Evolutionary conservation across 352 stramenopile species (phyloP), one percentile per base, ranked within the genome.

Genomic region (Globisporangium cylindrosporum): DNA sequence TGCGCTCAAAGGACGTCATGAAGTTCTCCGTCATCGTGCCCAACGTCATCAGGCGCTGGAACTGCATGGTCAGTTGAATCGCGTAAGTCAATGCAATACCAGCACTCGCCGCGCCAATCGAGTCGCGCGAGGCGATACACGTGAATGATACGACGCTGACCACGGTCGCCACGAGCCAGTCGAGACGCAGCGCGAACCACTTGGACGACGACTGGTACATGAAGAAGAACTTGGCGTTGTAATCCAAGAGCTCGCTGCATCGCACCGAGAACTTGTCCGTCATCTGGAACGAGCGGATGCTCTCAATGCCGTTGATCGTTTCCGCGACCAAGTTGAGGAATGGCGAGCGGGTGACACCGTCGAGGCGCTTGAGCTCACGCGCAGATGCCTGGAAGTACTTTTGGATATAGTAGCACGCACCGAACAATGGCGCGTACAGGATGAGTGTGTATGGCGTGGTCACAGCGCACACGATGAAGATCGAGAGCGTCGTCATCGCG

Each of bases 241-340:
- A 53, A 63, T 87, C 62, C 18, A 87, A 18, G 3, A 75, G 43
- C 62, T 63, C 32, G 29, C 71, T 53, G 56, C 57, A 72, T 9
- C 65, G 72, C 14, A 32, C 14, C 6, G 36, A 49, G 38, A 70
- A 70, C 1, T 3, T 7, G 2, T 18, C 56, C 1, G 55, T 54
- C 64, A 64, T 64, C 2, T 15, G 22, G 36, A 43, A 91, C 32
- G 85, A 77, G 59, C 94, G 87, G 27, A 99, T 98, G 7, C 85
- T 98, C 1, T 89, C 67, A 41, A 98, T 81, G 36, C 97, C 97
- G 66, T 84, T 82, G 22, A 99, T 73, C 41, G 82, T 98, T 79
- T 99, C 94, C 3, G 81, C 77, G 12, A 98, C 78, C 55, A 97
- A 75, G 14, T 88, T 86, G 67, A 98, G 97, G 46, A 99, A 90